phyloP scores from a whole-genome alignment of 768 basidiomycete species.

The Rubroboletus pulcherrimus region DNA sequence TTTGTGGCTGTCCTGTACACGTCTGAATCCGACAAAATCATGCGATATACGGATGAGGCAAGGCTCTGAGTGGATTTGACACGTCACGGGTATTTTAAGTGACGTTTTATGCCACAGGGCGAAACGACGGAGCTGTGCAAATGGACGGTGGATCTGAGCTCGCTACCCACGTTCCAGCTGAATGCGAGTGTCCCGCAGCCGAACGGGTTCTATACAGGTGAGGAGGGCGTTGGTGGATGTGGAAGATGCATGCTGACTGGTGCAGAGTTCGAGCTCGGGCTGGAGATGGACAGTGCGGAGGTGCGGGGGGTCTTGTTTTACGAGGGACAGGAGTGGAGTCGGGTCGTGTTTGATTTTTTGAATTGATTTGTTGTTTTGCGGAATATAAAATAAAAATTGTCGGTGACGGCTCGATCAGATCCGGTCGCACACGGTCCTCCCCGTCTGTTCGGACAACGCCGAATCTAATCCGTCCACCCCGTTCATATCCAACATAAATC shows the following conservation, averaged over 20 bases:
- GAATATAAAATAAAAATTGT: background rate
- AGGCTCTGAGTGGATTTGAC: constrained; percentile 12
- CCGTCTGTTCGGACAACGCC: background rate
- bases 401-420: background rate
- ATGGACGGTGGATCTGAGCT: constrained; percentile 82
- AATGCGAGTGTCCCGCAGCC: constrained; percentile 54
- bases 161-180: constrained; percentile 74
- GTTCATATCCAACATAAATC: background rate
- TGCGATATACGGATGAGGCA: constrained; percentile 82
- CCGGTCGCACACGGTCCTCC: background rate
- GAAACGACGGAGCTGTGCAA: constrained; percentile 73
- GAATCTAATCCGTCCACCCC: background rate
- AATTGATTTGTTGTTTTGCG: constrained; percentile 3
- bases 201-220: constrained; percentile 78
- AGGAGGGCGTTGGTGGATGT: background rate
- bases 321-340: constrained; percentile 77
- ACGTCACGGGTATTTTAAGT: constrained; percentile 13
- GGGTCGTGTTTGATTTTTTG: constrained; percentile 59
- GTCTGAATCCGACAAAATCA: constrained; percentile 66
- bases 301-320: constrained; percentile 77
- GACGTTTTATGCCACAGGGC: constrained; percentile 41
- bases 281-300: constrained; percentile 84
- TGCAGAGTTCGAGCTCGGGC: constrained; percentile 76
- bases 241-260: background rate
- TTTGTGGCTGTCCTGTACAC: constrained; percentile 84